These are phyloP conservation scores for Psilocybe azurescens DNA, from an alignment of 768 basidiomycete genomes.

Conservation along the genomic window DNA sequence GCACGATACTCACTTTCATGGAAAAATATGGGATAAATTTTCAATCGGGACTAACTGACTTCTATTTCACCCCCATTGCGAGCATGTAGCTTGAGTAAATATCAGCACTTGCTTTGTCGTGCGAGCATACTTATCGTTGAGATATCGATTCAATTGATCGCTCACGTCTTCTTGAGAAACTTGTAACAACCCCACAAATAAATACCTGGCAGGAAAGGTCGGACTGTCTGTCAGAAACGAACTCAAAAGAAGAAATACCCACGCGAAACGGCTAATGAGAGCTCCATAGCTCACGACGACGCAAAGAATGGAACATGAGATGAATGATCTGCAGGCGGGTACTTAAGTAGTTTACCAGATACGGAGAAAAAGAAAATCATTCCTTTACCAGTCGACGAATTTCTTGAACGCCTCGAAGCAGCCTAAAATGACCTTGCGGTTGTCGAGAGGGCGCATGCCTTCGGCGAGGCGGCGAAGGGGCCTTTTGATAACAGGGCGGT, in stretches of 20 bases:
- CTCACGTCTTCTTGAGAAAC: not conserved
- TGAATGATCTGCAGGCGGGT: not conserved
- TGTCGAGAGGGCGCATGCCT: conserved; percentile 37
- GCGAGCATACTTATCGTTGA: not conserved
- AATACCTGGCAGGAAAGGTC: not conserved
- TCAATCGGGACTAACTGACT: not conserved
- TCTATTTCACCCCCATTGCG: not conserved
- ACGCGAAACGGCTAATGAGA: not conserved
- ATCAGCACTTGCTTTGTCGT: too few species aligned
- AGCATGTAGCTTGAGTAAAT: not conserved
- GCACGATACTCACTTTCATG: not conserved
- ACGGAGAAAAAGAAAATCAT: not conserved
- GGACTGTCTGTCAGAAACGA: not conserved
- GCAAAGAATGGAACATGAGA: not conserved
- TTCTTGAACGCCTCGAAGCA: conserved; percentile 38
- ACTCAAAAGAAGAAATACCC: not conserved
- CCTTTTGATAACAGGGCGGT: conserved; percentile 26
- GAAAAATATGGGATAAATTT: not conserved
- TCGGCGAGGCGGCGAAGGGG: conserved; percentile 26
- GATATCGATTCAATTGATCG: not conserved
- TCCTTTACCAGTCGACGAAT: conserved; percentile 16
- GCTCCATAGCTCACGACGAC: not conserved
- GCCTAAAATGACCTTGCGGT: conserved; percentile 27
- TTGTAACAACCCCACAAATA: not conserved
- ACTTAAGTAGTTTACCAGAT: not conserved